Base-by-base conservation (phyloP, 768 basidiomycete species). In the Dentipellis sp. region DNA sequence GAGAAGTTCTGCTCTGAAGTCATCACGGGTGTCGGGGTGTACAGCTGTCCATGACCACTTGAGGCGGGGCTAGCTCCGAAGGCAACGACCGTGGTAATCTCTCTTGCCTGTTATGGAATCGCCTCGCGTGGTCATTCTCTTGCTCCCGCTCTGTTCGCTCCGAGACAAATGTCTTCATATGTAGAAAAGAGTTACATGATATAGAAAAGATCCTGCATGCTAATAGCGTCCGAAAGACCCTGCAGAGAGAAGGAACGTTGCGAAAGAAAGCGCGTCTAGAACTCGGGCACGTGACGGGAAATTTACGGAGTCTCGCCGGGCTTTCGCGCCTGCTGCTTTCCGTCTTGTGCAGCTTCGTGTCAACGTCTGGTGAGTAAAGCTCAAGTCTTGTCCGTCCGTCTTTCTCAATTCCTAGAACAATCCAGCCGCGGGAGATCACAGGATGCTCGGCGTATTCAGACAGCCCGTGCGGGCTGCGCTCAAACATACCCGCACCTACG, bases 1-100 rank as follows among this genome's bases (percentile, higher is more conserved):
- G 91, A 90, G 72, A 97, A 97, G 71, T 95, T 94, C 60, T 85
- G 80, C 65, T 88, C 88, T 50, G 74, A 66, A 34, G 59, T 48
- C 59, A 60, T 62, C 39, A 42, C 23, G 36, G 14, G 36, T 11
- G 22, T 5, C 29, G 29, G 29, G 9, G 34, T 36, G 19, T 22
- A 17, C 22, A 23, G 17, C 48, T 21, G 48, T 35, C 21, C 51
- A 17, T 52, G 12, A 34, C 19, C 51, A 38, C 29, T 12, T n/a
- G 48, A 9, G 21, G 22, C 21, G 10, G 48, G 14, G n/a, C n/a
- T n/a, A n/a, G n/a, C n/a, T n/a, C n/a, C n/a, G n/a, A n/a, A n/a
- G n/a, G 9, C n/a, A n/a, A 19, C 19, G 42, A 45, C n/a, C 42
- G 42, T 45, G 42, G 42, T 45, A 45, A 45, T 17, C 19, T 19